Evolutionary conservation across 345 rosid species (phyloP), one percentile per base, ranked within the genome.

Genomic region (Aquilaria malaccensis): DNA sequence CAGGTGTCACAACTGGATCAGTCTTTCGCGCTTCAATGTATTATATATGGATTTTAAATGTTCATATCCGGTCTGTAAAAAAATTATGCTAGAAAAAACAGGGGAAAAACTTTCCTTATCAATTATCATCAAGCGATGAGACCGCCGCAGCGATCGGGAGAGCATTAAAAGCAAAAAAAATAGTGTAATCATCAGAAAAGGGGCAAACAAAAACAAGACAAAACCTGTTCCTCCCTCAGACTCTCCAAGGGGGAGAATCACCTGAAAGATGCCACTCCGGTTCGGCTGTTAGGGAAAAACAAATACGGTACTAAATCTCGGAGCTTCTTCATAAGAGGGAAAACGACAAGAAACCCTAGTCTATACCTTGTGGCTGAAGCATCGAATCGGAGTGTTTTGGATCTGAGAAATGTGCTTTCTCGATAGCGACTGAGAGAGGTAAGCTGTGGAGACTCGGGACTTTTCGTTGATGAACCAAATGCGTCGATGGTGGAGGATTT

Each of bases 401-500:
- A 52, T 58, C 60, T 14, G 49, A 45, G 77, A 70, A 60, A 67
- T 71, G 72, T 66, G 75, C 69, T 74, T 71, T 65, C 61, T 64
- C 59, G 76, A 67, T 64, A 76, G 82, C 60, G 85, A 78, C 58
- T 62, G 59, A 72, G 65, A 53, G 33, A 67, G 45, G 43, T 22
- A 37, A 37, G 43, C 43, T 37, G 43, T 37, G 43, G 43, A 37
- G 5, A 37, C 43, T 37, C 43, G 4, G 7, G 43, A 37, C 7
- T 37, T 37, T 9, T 71, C 15, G 67, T 83, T 68, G 83, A 94
- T 85, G 97, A 87, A 76, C 83, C 83, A 79, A 77, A 14, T 64
- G 45, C 87, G 68, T 72, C 87, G 76, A 69, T 75, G 85, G 84
- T 88, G 80, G 95, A 87, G 96, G 97, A 81, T 80, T 55, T 7